Evolutionary conservation across 2,329 filamentous ascomycete species (phyloP).

Genomic region (Sarocladiaceae sp.): DNA sequence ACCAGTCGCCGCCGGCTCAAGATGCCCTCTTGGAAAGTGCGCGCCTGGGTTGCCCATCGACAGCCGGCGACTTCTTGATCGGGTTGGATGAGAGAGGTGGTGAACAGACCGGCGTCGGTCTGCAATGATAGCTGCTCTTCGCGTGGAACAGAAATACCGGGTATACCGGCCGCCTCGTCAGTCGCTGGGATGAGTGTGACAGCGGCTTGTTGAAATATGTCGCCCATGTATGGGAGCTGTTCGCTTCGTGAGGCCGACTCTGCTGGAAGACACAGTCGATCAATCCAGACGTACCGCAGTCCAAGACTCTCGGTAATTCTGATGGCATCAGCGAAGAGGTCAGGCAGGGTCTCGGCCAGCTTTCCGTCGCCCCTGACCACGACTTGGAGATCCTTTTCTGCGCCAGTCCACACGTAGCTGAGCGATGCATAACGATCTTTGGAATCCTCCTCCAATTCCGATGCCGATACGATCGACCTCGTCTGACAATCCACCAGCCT

Average conservation of each 20-base stretch:
- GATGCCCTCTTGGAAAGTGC: slow-evolving; percentile 31
- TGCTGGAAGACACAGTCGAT: slow-evolving; percentile 28
- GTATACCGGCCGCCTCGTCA: slow-evolving; percentile 25
- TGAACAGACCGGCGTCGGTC: slow-evolving; percentile 26
- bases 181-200: slow-evolving; percentile 30
- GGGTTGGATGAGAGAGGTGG: slow-evolving; percentile 28
- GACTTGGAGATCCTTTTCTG: slow-evolving; percentile 4
- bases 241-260: slow-evolving; percentile 19
- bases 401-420: slow-evolving; percentile 27
- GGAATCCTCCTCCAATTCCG: slow-evolving; percentile 19
- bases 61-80: slow-evolving; percentile 28
- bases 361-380: slow-evolving; percentile 13
- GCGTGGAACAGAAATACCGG: slow-evolving; percentile 26
- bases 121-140: slow-evolving; percentile 29
- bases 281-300: slow-evolving; percentile 31
- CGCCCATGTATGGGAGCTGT: slow-evolving; percentile 25
- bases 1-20: slow-evolving; percentile 28
- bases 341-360: background rate
- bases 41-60: slow-evolving; percentile 27
- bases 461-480: slow-evolving; percentile 22
- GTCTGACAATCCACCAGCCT: slow-evolving; percentile 26
- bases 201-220: slow-evolving; percentile 26
- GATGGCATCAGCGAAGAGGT: slow-evolving; percentile 24
- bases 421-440: slow-evolving; percentile 25
- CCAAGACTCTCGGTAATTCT: slow-evolving; percentile 24